Evolutionary conservation across 257 asterid species (phyloP), one percentile per base, ranked within the genome.

Genomic region (Catharanthus roseus): DNA sequence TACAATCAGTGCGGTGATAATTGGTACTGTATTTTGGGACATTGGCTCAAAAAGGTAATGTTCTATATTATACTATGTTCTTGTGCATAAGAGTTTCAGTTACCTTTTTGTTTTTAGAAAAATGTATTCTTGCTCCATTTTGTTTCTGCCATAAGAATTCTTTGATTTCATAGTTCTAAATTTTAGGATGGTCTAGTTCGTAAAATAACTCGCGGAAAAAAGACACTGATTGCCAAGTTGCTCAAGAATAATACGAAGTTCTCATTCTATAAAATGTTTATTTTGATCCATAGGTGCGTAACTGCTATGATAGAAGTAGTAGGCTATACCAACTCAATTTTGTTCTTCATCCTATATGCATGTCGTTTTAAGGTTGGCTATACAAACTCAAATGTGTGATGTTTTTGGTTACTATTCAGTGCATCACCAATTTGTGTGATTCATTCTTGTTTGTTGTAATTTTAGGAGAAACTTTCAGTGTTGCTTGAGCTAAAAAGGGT

Each of bases 21-120:
- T 91, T 42, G 97, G 96, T 78, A 72, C 93, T 16, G 75, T 91
- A 76, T 91, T 88, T 77, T 91, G 97, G 97, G 86, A 83, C 69
- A 75, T 88, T 34, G 97, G 97, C 77, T 85, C 93, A 24, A 88
- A 69, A 81, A 89, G 97, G 95, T 88, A 75, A 77, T 54, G 19
- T 54, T 38, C 34, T 36, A n/a, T 72, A 23, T 62, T 5, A 9
- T 34, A 28, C 4, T 15, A 38, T 65, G 23, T 47, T 18, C 21
- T 28, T n/a, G 6, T 62, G 26, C 47, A 12, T 15, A 44, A 6
- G 8, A 47, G 9, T 53, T 45, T 26, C 12, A 38, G 2, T 26
- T 31, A 41, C 5, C 12, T 0, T 33, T 24, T 68, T n/a, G n/a
- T n/a, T n/a, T n/a, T n/a, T n/a, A n/a, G n/a, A n/a, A n/a, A 50